A percentile compares a stretch with the other conserved stretches of the same genome.
These are phyloP conservation scores for Sporisorium iseilematis-ciliati DNA, from an alignment of 1,284 basidiomycete genomes.

Conservation along the genomic window DNA sequence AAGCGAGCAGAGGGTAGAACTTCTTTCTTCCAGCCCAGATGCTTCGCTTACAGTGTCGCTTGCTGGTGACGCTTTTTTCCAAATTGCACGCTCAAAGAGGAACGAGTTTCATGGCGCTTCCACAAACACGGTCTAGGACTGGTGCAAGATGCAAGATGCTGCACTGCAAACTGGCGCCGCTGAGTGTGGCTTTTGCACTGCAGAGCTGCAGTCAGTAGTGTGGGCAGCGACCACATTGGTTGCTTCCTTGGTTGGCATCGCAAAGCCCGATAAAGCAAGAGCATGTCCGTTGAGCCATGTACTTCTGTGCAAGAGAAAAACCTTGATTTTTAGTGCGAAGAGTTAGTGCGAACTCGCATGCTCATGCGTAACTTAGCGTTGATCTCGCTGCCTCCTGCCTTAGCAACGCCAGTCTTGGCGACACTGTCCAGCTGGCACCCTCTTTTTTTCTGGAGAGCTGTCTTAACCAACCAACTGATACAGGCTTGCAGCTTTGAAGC, in stretches of 20 bases:
- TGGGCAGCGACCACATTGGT: constrained; percentile 1
- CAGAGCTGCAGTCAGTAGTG: neutral
- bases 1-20: constrained; percentile 2
- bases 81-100: neutral
- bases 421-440: neutral
- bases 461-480: too few species aligned
- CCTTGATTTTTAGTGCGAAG: too few species aligned
- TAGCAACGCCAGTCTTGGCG: neutral
- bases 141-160: constrained; percentile 1
- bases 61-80: neutral
- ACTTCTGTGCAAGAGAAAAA: too few species aligned
- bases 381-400: neutral
- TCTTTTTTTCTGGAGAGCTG: neutral
- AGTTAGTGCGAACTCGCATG: neutral
- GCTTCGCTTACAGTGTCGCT: constrained; percentile 3
- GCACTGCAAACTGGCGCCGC: constrained; percentile 2
- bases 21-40: neutral
- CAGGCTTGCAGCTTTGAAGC: neutral
- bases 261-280: too few species aligned
- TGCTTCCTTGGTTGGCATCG: neutral
- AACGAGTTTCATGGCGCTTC: neutral
- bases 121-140: neutral
- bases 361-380: constrained; percentile 1
- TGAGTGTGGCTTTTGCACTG: constrained; percentile 6
- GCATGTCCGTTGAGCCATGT: too few species aligned